Evolutionary conservation across 78 protist genomes (phyloP).

Genomic region (slime mould (Dictyostelium discoideum)): dicty_2.7 NC_007088.5:2443501-2444000

Average conservation of each 20-base stretch:
- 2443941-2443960: not conserved
- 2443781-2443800: not conserved
- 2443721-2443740: not conserved
- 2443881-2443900: not conserved
- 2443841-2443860: not conserved
- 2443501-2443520: not conserved
- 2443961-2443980: not conserved
- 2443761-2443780: not conserved
- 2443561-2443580: not conserved
- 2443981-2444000: not conserved
- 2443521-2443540: not conserved
- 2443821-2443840: no score
- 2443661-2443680: not conserved
- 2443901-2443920: not conserved
- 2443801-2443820: not conserved
- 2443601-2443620: not conserved
- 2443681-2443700: not conserved
- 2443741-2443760: not conserved
- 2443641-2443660: not conserved
- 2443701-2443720: not conserved
- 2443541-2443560: no score
- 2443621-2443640: no score
- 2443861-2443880: not conserved
- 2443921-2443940: not conserved
- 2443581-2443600: not conserved